phyloP scores from a whole-genome alignment of 1,139 yeast species.

The Wickerhamiella infanticola region DNA sequence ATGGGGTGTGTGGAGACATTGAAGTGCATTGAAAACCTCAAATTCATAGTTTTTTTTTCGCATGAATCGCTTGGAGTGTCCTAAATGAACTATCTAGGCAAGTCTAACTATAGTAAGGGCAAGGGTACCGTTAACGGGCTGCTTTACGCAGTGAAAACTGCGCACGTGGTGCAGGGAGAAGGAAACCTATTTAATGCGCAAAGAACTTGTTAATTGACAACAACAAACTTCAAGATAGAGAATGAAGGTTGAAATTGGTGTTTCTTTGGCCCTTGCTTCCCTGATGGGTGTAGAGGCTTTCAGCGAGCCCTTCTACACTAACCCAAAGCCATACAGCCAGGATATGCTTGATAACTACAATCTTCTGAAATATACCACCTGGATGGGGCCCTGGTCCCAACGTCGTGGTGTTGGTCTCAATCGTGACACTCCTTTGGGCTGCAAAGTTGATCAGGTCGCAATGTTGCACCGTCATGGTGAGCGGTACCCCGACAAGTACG shows the following conservation, averaged over 20 bases:
- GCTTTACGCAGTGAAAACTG: not conserved
- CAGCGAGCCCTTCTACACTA: constrained; percentile 15
- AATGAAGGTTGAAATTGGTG: not conserved
- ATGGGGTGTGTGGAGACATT: no score
- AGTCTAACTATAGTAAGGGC: no score
- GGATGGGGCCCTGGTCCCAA: constrained; percentile 31
- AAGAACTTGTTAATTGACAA: no score
- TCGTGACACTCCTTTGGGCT: constrained; percentile 32
- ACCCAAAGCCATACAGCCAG: constrained; percentile 19
- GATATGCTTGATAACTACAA: constrained; percentile 20
- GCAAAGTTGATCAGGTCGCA: constrained; percentile 50
- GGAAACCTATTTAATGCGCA: no score
- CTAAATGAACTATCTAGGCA: no score
- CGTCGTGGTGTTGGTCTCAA: constrained; percentile 31
- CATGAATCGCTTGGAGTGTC: no score
- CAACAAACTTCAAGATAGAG: no score
- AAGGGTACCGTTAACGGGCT: no score
- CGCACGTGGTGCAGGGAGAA: not conserved
- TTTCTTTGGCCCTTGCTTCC: not conserved
- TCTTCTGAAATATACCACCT: constrained; percentile 27
- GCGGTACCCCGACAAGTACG: constrained; percentile 35
- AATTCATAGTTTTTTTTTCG: no score
- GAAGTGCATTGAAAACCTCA: no score
- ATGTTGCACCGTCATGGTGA: constrained; percentile 60
- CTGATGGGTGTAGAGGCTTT: constrained; percentile 18